Conservation (phyloP, 257 asterid species). For the Striga asiatica region DNA sequence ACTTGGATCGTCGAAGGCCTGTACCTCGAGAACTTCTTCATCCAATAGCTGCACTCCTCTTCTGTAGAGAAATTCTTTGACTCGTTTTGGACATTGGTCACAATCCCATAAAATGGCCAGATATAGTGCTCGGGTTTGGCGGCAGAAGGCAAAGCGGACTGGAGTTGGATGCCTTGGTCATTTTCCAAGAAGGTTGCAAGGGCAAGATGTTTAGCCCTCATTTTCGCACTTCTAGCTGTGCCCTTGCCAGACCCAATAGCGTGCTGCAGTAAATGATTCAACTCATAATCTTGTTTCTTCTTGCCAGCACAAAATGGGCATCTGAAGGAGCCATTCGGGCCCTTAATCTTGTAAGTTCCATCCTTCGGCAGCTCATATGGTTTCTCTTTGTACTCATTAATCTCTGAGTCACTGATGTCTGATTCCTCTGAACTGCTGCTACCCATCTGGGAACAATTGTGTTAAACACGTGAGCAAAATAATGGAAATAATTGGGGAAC, state of each 20-base stretch:
- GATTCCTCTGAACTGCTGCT: conserved; percentile 69
- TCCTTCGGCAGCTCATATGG: conserved; percentile 56
- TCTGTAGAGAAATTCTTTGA: background rate
- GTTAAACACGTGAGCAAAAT: too few relatives aligned
- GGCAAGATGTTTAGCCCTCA: conserved; percentile 79
- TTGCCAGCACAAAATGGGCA: conserved; percentile 96
- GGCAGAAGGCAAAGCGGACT: background rate
- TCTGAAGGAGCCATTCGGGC: conserved; percentile 67
- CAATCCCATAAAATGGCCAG: conserved; percentile 11
- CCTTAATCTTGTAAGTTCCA: conserved; percentile 65
- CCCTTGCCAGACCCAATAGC: conserved; percentile 84
- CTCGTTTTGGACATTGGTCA: background rate
- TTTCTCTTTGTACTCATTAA: conserved; percentile 60
- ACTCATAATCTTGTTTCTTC: conserved; percentile 85
- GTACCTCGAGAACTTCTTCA: conserved; percentile 19
- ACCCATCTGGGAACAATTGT: conserved; percentile 43
- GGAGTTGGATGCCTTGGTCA: background rate
- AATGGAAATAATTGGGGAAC: too few relatives aligned
- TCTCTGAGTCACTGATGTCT: conserved; percentile 82
- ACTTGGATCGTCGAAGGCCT: conserved; percentile 14
- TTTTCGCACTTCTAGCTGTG: conserved; percentile 50
- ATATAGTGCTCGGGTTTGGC: background rate
- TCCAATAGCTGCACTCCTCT: conserved; percentile 8
- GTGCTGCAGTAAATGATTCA: conserved; percentile 71
- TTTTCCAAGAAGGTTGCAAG: conserved; percentile 14